Conservation (phyloP, 2,329 filamentous ascomycete genomes). For the Cladosporium sp. region DNA sequence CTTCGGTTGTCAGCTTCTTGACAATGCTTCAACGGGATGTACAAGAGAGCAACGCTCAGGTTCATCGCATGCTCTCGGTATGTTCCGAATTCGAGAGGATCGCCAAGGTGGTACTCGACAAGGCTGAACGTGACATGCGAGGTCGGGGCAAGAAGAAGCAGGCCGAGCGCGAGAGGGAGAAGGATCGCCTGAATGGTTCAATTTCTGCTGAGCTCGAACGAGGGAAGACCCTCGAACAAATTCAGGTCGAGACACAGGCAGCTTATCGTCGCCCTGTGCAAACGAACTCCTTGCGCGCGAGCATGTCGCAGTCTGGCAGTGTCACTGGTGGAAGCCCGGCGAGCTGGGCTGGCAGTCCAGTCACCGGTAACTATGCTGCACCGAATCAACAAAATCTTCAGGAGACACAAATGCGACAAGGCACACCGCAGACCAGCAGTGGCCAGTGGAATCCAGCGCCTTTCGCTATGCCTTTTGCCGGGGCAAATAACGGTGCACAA, state of each 20-base stretch:
- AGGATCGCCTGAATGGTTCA: conserved; percentile 23
- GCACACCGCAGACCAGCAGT: conserved; percentile 2
- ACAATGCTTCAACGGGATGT: conserved; percentile 78
- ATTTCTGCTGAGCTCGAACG: conserved; percentile 26
- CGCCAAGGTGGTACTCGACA: conserved; percentile 83
- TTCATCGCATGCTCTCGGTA: conserved; percentile 88
- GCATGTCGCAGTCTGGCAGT: conserved; percentile 23
- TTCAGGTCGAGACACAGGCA: conserved; percentile 33
- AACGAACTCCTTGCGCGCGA: conserved; percentile 28
- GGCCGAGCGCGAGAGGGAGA: conserved; percentile 47
- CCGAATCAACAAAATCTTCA: conserved; percentile 10
- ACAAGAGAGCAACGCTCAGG: conserved; percentile 63
- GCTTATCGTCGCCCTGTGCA: conserved; percentile 30
- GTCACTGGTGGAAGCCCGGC: conserved; percentile 24
- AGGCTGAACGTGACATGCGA: conserved; percentile 78
- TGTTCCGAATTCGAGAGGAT: conserved; percentile 97
- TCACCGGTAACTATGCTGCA: neutral
- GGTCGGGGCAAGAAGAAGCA: conserved; percentile 81
- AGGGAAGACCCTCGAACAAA: conserved; percentile 32
- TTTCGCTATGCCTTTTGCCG: conserved; percentile 3
- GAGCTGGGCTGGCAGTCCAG: conserved; percentile 24
- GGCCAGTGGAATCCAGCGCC: conserved; percentile 14
- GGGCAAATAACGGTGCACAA: neutral
- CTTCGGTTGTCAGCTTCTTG: conserved; percentile 84
- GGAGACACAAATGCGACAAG: neutral